Evolutionary conservation across 139 green algal species (phyloP).

Genomic region (Tetratostichococcus sp.): DNA sequence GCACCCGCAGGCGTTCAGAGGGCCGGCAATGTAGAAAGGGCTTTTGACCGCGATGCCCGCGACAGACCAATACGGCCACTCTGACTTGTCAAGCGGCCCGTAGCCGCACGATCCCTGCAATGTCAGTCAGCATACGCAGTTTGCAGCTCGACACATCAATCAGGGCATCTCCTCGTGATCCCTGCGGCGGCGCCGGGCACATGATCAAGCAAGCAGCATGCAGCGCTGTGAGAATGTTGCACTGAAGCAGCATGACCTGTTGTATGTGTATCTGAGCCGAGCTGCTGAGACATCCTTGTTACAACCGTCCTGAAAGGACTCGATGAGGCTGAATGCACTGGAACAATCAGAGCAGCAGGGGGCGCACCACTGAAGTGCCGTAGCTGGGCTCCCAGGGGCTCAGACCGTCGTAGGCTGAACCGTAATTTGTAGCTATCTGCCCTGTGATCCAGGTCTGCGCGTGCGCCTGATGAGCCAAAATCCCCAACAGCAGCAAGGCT

Average conservation of each 20-base stretch:
- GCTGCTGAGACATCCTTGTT: too few species aligned
- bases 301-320: too few species aligned
- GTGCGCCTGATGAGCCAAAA: too few species aligned
- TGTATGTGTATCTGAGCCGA: too few species aligned
- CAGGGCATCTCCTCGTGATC: too few species aligned
- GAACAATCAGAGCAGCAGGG: too few species aligned
- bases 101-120: conserved; percentile 31
- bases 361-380: conserved; percentile 19
- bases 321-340: too few species aligned
- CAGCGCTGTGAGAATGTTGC: too few species aligned
- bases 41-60: conserved; percentile 13
- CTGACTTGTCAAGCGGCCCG: conserved; percentile 14
- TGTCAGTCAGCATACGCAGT: not conserved
- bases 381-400: conserved; percentile 19
- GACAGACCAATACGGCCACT: conserved; percentile 28
- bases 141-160: too few species aligned
- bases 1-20: conserved; percentile 15
- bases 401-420: not conserved
- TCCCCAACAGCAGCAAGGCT: not conserved
- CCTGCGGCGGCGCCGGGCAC: too few species aligned
- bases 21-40: conserved; percentile 17
- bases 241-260: too few species aligned
- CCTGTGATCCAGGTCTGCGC: not conserved
- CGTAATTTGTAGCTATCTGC: not conserved
- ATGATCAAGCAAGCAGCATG: too few species aligned